Evolutionary conservation across 2,329 filamentous ascomycete genomes (phyloP), one percentile per base, ranked within the genome.

Genomic region (Colletotrichum theobromicola): DNA sequence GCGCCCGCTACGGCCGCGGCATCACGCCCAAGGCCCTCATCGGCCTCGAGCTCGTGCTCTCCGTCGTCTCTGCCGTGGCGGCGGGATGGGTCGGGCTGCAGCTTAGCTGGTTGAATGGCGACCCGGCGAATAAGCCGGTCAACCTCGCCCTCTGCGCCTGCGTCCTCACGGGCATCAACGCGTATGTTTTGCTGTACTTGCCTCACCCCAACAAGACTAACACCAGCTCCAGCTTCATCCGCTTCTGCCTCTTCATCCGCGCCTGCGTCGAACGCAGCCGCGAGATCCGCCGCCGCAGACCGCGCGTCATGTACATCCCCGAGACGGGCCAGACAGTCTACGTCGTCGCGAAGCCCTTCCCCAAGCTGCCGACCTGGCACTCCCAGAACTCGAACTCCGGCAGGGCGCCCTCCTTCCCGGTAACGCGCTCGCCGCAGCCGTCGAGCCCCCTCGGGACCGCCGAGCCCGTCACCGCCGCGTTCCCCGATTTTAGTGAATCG

Each of bases 1-100:
- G 77, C 42, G 72, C 72, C 18, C 79, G 78, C 7, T 75, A 75
- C 26, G 77, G 77, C 34, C 75, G 75, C 50, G 80, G 80, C 69
- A 74, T 82, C 63, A 73, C 77, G 13, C 74, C 80, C 13, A 80
- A 78, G 18, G 79, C 77, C 6, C 80, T 80, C 21, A 79, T 82
- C 50, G 78, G 76, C 65, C 55, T 79, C 15, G 80, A 82, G 53
- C 75, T 81, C 16, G 37, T 79, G 2, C 58, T 81, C 12, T 77
- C 71, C 46, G 53, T 79, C 7, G 18, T 62, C 6, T 58, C 37
- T 16, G 63, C 21, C 32, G 15, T 62, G 8, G 61, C 30, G 12
- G 68, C 67, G 9, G 37, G 16, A 4, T 72, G 53, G 61, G 24
- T 67, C 7, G 30, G 35, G 5, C 10, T 67, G 24, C 61, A 66